A percentile compares a stretch with the other conserved stretches of the same genome.
Evolutionary conservation across 495 filamentous ascomycete genomes (phyloP).

Genomic region (Platismatia glauca): DNA sequence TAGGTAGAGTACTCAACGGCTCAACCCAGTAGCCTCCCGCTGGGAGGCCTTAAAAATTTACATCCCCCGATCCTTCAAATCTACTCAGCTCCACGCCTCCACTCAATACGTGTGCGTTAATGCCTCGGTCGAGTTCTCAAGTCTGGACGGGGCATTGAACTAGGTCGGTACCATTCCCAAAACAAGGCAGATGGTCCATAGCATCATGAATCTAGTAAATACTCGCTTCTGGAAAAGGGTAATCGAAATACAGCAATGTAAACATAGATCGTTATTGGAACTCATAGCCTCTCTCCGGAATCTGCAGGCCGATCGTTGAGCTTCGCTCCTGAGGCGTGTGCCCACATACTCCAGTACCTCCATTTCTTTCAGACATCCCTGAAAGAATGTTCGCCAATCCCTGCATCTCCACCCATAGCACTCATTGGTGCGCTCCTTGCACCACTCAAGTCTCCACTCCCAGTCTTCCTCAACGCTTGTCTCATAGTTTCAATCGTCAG

Average conservation of each 20-base stretch:
- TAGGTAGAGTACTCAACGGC: neutral
- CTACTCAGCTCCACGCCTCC: neutral
- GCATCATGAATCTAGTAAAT: constrained; percentile 7
- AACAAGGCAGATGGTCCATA: neutral
- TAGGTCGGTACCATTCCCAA: neutral
- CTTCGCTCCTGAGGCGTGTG: neutral
- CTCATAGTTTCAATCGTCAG: constrained; percentile 84
- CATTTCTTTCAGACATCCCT: constrained; percentile 17
- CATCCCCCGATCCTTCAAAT: neutral
- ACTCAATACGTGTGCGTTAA: neutral
- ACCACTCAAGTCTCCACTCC: constrained; percentile 66
- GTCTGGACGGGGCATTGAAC: neutral
- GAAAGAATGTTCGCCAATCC: constrained; percentile 25
- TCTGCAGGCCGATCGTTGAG: neutral
- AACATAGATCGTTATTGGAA: constrained; percentile 8
- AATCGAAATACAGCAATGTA: constrained; percentile 14
- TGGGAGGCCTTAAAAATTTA: neutral
- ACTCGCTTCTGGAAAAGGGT: constrained; percentile 9
- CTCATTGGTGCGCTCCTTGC: constrained; percentile 53
- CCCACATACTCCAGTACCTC: neutral
- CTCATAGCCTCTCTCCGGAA: neutral
- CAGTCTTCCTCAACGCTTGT: constrained; percentile 73
- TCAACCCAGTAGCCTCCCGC: constrained; percentile 2
- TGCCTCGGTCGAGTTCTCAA: constrained; percentile 3
- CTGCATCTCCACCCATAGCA: constrained; percentile 40